A percentile compares a stretch with the other conserved stretches of the same genome.
These are phyloP conservation scores for Penicillium subrubescens DNA, from an alignment of 495 filamentous ascomycete genomes.

Conservation along the genomic window DNA sequence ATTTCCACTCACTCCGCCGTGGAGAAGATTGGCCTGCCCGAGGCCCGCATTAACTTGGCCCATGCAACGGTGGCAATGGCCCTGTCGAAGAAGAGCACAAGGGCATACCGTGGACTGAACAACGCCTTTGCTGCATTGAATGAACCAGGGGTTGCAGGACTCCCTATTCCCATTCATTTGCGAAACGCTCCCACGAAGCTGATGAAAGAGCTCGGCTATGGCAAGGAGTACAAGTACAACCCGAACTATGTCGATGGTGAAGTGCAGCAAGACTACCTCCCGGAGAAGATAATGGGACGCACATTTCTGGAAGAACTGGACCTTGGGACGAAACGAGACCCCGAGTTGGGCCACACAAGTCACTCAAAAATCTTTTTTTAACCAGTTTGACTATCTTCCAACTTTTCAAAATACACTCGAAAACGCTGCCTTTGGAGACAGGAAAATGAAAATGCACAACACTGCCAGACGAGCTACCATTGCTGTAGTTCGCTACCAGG, in stretches of 20 bases:
- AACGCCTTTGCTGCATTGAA: constrained; percentile 72
- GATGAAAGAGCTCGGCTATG: constrained; percentile 92
- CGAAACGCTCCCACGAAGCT: constrained; percentile 87
- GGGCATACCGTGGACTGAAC: constrained; percentile 80
- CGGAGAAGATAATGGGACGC: constrained; percentile 66
- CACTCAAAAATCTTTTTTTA: background rate
- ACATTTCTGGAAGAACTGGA: constrained; percentile 81
- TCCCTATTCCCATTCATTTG: constrained; percentile 85
- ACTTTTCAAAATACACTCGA: background rate
- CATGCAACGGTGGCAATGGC: constrained; percentile 85
- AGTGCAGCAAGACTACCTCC: constrained; percentile 89
- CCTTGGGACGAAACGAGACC: constrained; percentile 77
- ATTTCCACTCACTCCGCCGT: constrained; percentile 82
- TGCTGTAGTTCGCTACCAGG: background rate
- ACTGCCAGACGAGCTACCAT: background rate
- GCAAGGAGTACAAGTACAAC: constrained; percentile 94
- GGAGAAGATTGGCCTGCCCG: constrained; percentile 90
- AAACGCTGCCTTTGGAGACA: background rate
- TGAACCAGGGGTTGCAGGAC: constrained; percentile 76
- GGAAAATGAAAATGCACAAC: background rate
- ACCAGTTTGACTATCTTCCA: background rate
- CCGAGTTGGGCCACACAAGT: constrained; percentile 38
- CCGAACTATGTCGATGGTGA: constrained; percentile 83
- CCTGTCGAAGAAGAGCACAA: constrained; percentile 79
- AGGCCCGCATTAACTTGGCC: constrained; percentile 88